Conservation (phyloP, 495 filamentous ascomycete species). For the Penicillium flavigenum region DNA sequence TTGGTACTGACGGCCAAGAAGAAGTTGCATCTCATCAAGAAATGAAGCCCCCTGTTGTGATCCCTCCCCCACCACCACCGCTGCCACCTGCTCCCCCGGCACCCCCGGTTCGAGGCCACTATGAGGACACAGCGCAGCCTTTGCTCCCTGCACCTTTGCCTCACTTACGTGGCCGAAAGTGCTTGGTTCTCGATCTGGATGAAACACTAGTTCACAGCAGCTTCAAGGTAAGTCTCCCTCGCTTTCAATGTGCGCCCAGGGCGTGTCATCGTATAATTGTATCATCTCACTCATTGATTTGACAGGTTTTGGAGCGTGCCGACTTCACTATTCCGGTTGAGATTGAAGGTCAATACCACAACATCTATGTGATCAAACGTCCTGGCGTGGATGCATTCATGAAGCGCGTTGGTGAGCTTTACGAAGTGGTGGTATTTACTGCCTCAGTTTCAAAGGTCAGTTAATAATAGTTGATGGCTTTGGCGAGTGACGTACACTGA, state of each 20-base stretch:
- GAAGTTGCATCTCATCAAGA: constrained; percentile 21
- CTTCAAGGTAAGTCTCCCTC: constrained; percentile 73
- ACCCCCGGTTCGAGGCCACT: constrained; percentile 21
- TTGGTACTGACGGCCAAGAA: constrained; percentile 27
- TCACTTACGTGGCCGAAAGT: constrained; percentile 82
- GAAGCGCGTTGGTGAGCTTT: constrained; percentile 96
- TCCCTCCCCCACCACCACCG: constrained; percentile 60
- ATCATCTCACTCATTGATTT: constrained; percentile 26
- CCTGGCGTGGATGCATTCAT: constrained; percentile 98
- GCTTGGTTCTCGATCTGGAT: constrained; percentile 91
- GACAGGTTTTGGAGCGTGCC: constrained; percentile 91
- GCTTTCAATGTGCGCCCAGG: not conserved
- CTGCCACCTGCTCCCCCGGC: constrained; percentile 34
- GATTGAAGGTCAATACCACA: constrained; percentile 98
- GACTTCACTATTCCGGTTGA: constrained; percentile 99
- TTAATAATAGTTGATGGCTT: not conserved
- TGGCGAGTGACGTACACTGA: constrained; percentile 17
- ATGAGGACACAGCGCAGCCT: constrained; percentile 50
- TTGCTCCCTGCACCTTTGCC: constrained; percentile 77
- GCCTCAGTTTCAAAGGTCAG: constrained; percentile 96
- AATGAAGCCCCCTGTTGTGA: constrained; percentile 37
- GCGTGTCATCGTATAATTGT: constrained; percentile 9
- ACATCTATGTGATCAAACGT: constrained; percentile 98
- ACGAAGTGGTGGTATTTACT: constrained; percentile 98
- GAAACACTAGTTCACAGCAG: constrained; percentile 99